Base-by-base conservation (phyloP, 805 yeast species). In the Candida maltosa region DNA sequence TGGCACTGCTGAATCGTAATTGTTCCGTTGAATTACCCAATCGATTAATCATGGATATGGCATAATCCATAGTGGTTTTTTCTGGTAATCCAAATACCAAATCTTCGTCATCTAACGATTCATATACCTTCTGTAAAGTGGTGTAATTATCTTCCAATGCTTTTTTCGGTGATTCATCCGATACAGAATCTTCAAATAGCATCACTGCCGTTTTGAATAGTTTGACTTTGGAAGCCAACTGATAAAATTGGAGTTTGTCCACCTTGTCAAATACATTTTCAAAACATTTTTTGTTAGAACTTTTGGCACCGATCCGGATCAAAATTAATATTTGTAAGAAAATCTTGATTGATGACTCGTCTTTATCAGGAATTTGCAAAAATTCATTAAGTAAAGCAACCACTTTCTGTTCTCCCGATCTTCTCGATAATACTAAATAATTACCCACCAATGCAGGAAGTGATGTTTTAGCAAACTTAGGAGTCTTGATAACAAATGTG, bases 61-160 rank as follows among this genome's bases (percentile, higher is more conserved):
- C 82, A 39, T 70, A 70, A 0, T 65, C 64, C 5, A 87, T 48
- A 0, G 78, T 61, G 1, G 83, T 73, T 15, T 69, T 63, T 10
- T 73, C 70, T 0, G 89, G 87, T 7, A 85, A 55, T 0, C 94
- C 94, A 44, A 70, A 69, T 4, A 75, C 51, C 26, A 85, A 56
- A 51, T 87, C 95, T 3, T 66, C 60, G 38, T 83, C 87, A 32
- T 73, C 77, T 3, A 87, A 61, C 0, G 68, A 51, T 4, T 64
- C 60, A 51, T 80, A 85, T 2, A 83, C 35, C 4, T 8, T 5
- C 23, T 34, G 23, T 10, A 41, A 35, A 2, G 18, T 19, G 6
- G 20, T 4, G 16, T 30, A 26, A 8, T 34, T 17, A 10, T 20
- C 23, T 18, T 31, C 29, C 3, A 29, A 5, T 4, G 23, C 14